phyloP scores from a whole-genome alignment of 2,329 filamentous ascomycete genomes.

The Thielaviopsis populi region DNA sequence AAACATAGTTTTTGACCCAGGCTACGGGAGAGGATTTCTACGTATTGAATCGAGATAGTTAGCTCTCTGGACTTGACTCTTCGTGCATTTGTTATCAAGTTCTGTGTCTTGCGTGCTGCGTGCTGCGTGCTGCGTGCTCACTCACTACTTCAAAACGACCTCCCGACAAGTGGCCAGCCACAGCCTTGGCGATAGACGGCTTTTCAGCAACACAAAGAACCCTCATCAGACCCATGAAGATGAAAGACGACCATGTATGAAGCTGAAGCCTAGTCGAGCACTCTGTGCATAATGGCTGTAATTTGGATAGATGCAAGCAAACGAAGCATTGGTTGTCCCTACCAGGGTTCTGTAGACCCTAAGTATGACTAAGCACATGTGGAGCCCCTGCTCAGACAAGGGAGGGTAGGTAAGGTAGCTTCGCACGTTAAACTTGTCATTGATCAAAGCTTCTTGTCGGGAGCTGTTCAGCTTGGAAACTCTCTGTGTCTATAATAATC shows the following conservation, averaged over 20 bases:
- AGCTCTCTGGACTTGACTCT: conserved; percentile 17
- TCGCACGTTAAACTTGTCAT: too few species aligned
- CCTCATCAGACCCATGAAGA: conserved; percentile 28
- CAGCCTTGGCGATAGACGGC: conserved; percentile 89
- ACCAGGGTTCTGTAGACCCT: not conserved
- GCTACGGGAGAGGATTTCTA: conserved; percentile 55
- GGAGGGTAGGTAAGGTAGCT: too few species aligned
- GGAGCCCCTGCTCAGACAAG: too few species aligned
- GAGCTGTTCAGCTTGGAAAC: not conserved
- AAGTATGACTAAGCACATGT: not conserved
- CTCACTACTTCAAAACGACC: conserved; percentile 55
- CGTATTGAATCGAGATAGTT: conserved; percentile 13
- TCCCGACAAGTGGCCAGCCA: conserved; percentile 77
- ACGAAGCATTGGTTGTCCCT: not conserved
- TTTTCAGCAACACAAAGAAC: conserved; percentile 48
- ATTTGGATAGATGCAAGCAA: too few species aligned
- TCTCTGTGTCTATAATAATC: not conserved
- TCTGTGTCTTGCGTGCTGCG: conserved; percentile 7
- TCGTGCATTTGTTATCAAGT: not conserved
- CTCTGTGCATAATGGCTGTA: too few species aligned
- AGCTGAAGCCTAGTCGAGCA: not conserved
- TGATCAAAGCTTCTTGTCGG: not conserved
- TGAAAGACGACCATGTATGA: not conserved
- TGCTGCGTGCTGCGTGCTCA: too few species aligned
- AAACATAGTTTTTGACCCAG: conserved; percentile 90